Evolutionary conservation across 2,329 filamentous ascomycete species (phyloP), one percentile per base, ranked within the genome.

Genomic region (Incumbomyces lentus): DNA sequence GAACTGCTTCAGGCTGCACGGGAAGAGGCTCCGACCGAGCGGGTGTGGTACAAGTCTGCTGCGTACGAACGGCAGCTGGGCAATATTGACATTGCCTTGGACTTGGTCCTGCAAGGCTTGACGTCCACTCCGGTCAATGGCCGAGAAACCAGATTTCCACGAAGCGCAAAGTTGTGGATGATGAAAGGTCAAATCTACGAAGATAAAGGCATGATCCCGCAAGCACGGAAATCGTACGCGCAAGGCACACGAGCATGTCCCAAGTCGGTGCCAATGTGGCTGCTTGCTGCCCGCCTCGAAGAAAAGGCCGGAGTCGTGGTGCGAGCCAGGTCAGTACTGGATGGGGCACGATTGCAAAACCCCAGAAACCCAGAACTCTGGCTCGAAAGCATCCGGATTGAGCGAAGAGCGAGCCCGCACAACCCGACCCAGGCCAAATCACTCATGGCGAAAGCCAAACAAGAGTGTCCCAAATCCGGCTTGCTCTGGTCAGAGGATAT

Each of bases 111-210:
- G 49, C 83, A 93, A 61, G 92, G 84, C 1, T 49, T 58, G 6
- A 52, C 52, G 6, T 54, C 52, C 8, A 52, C 50, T 10, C 47
- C 54, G 17, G 46, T 57, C 18, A 49, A 55, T 40, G 53, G 53
- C 36, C 52, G 52, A 40, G 71, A 98, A 31, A 82, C 89, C 54
- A 75, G 86, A 8, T 98, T 94, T 69, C 90, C 92, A 1, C 78
- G 81, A 37, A 79, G 84, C 11, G 76, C 86, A 44, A 96, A 96
- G 67, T 74, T 98, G 18, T 95, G 90, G 83, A 95, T 96, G 85
- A 86, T 95, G 71, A 98, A 98, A 68, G 92, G 93, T 0, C 92
- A 98, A 62, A 92, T 96, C 52, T 98, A 98, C 71, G 85, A 95
- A 60, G 76, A 81, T 36, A 75, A 88, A 39, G 81, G 78, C 57